Evolutionary conservation across 2,329 filamentous ascomycete species (phyloP), one percentile per base, ranked within the genome.

Genomic region (Claviceps sp.): DNA sequence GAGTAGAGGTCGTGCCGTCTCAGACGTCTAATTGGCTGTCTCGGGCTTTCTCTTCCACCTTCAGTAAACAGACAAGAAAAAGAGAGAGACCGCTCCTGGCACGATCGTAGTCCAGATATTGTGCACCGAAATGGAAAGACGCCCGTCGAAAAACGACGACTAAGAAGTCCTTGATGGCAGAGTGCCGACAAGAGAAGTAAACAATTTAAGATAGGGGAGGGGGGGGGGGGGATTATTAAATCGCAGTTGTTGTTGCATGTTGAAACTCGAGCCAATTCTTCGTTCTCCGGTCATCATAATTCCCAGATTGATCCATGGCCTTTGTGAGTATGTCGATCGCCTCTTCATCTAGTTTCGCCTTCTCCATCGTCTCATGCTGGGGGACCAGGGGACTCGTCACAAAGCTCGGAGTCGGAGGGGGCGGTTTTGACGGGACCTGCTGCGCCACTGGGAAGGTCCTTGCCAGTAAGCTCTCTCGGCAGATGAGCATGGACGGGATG

Each of bases 401-500:
- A 37, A 55, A 55, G 40, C 65, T 69, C 20, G 62, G 57, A 7
- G 61, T 59, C 6, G 70, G 65, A 13, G 66, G 59, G 3, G 66
- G 62, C 14, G 59, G 54, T 48, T 66, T 67, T 18, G 68, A 65
- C 3, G 71, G 70, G n/a, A 74, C 60, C 34, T 74, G 58, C 62
- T 70, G 64, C 6, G 66, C 65, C 48, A 66, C 62, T 5, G 69
- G 66, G 51, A 70, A 72, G 2, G 71, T 70, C 47, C 65, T 67
- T 2, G 70, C 68, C 66, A 77, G 69, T 9, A 78, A 62, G 4
- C 70, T 70, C 58, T 81, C 77, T 38, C 73, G 67, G 30, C 70
- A 72, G 61, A 83, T 81, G 55, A 81, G 70, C 79, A 82, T 82
- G 0, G 77, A 81, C 2, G 80, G 79, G 18, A 81, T 70, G 24